A percentile compares a stretch with the other conserved stretches of the same genome.
Evolutionary conservation across 2,329 filamentous ascomycete genomes (phyloP).

Genomic region (Pleomassaria siparia): DNA sequence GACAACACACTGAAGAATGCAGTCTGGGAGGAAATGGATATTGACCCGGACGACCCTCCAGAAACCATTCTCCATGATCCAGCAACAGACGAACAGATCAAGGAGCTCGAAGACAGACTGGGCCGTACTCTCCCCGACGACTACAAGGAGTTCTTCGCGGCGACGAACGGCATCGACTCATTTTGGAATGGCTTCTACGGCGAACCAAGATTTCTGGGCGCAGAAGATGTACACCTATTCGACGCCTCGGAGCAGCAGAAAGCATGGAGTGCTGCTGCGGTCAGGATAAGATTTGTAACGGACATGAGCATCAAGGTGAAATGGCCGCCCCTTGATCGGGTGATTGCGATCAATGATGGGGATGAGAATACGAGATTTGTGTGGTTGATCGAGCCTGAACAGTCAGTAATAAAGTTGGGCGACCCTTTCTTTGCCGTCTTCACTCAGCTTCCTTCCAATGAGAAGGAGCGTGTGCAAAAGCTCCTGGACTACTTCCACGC

Average conservation of each 20-base stretch:
- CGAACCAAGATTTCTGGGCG: conserved; percentile 13
- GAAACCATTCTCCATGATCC: conserved; percentile 14
- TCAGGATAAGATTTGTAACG: conserved; percentile 13
- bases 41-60: conserved; percentile 17
- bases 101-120: conserved; percentile 10
- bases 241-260: conserved; percentile 18
- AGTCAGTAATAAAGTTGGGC: conserved; percentile 1
- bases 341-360: conserved; percentile 17
- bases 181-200: conserved; percentile 20
- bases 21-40: conserved; percentile 21
- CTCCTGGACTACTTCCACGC: conserved; percentile 14
- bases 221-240: conserved; percentile 15
- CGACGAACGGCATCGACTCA: conserved; percentile 16
- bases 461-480: conserved; percentile 9
- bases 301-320: conserved; percentile 11
- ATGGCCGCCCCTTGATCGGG: conserved; percentile 10
- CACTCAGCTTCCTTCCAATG: conserved; percentile 6
- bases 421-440: conserved; percentile 9
- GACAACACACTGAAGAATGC: conserved; percentile 23
- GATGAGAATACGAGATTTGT: conserved; percentile 11
- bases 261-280: conserved; percentile 11
- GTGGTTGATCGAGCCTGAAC: conserved; percentile 17
- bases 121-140: conserved; percentile 14
- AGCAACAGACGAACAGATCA: conserved; percentile 14
- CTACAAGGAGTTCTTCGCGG: conserved; percentile 17